Evolutionary conservation across 1,139 yeast species (phyloP).

Genomic region (Hyphopichia khmerensis): DNA sequence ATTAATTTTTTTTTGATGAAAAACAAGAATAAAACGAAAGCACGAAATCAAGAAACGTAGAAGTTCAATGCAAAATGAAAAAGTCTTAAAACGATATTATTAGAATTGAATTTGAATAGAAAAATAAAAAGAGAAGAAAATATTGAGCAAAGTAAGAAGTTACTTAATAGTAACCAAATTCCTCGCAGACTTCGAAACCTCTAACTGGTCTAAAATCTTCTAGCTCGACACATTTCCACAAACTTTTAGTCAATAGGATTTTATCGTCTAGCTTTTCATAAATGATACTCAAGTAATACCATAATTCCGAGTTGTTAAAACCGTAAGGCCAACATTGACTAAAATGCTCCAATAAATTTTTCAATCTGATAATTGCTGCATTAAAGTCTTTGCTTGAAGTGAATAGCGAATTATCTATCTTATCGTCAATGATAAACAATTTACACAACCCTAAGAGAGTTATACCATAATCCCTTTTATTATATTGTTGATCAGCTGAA

Average conservation of each 20-base stretch:
- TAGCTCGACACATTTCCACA: constrained; percentile 67
- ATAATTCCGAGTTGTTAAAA: constrained; percentile 61
- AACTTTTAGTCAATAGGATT: constrained; percentile 48
- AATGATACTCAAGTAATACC: constrained; percentile 68
- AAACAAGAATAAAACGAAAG: too few species aligned
- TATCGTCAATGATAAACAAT: constrained; percentile 49
- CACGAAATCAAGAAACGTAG: too few species aligned
- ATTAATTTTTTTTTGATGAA: too few species aligned
- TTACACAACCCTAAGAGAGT: constrained; percentile 69
- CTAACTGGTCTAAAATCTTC: constrained; percentile 71
- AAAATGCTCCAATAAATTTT: constrained; percentile 57
- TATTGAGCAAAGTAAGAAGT: not conserved
- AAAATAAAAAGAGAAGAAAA: not conserved
- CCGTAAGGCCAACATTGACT: constrained; percentile 52
- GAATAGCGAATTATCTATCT: constrained; percentile 32
- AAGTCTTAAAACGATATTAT: too few species aligned
- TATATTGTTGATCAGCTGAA: constrained; percentile 16
- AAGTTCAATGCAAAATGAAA: too few species aligned
- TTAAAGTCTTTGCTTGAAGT: constrained; percentile 51
- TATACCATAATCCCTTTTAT: constrained; percentile 44
- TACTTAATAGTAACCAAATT: constrained; percentile 6
- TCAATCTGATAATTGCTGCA: constrained; percentile 66
- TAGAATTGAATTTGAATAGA: not conserved
- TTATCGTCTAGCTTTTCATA: constrained; percentile 64
- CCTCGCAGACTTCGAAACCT: constrained; percentile 27